Evolutionary conservation across 2,329 filamentous ascomycete species (phyloP), one percentile per base, ranked within the genome.

Genomic region (Venturia oleaginea): DNA sequence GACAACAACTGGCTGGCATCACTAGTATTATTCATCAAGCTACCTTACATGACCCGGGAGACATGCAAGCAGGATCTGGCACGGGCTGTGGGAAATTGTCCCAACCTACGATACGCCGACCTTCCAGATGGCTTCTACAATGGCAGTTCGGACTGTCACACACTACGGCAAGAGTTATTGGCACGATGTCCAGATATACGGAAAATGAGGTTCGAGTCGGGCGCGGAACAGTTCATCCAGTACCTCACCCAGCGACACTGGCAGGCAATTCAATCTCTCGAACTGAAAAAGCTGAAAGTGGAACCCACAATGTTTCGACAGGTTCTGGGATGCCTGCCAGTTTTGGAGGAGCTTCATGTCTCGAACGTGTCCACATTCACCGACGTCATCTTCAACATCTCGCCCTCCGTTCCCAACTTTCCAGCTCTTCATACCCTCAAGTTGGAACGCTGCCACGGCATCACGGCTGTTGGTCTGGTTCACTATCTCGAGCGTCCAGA

Each of bases 1-100:
- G 89, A 93, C 61, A 88, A 92, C 67, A 84, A 86, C 27, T 85
- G 78, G 59, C 75, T 96, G 57, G 91, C 88, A 40, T 79, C 83
- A 64, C 79, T 85, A 51, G 90, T 96, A 5, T 79, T 87, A 71
- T 92, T 88, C 70, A 81, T 97, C 71, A 96, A 96, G 79, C 86
- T 91, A 66, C 91, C 93, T 7, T 97, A 96, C 76, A 97, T 97
- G 93, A 88, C 93, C 63, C 86, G 93, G 65, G 91, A 97, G 78
- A 90, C 90, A 1, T 89, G 84, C 73, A 91, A 94, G 73, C 84
- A 89, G 63, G 90, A 93, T 67, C 83, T 97, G 60, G 92, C 93
- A 11, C 86, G 92, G 61, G 91, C 90, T 32, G 88, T 97, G 59
- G 91, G 91, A 43, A 89, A 92, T 30, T 82, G 93, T 54, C 90